phyloP scores from a whole-genome alignment of 176 grass and related monocot species.

The Aegilops speltoides region DNA sequence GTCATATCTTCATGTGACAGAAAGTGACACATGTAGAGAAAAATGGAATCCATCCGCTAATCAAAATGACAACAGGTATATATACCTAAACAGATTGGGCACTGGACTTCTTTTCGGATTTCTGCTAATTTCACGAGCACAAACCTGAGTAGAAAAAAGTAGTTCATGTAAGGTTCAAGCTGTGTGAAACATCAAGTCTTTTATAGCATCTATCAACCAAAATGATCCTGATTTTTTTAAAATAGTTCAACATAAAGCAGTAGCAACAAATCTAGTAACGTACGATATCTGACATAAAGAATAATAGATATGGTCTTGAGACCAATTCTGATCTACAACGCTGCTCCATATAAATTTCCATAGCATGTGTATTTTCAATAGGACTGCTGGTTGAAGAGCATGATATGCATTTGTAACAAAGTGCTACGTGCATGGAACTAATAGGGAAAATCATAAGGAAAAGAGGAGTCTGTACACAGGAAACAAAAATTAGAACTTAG shows the following conservation, averaged over 20 bases:
- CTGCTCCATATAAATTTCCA: slow-evolving; percentile 2
- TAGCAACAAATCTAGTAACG: background rate
- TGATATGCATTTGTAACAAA: background rate
- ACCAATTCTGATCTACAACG: background rate
- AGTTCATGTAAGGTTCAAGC: slow-evolving; percentile 28
- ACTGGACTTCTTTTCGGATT: slow-evolving; percentile 66
- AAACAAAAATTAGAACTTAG: slow-evolving; percentile 4
- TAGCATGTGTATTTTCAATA: slow-evolving; percentile 11
- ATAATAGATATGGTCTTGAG: background rate
- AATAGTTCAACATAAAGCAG: background rate
- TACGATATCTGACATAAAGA: background rate
- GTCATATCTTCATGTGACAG: background rate
- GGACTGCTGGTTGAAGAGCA: background rate
- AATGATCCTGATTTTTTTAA: background rate
- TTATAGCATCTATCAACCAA: background rate
- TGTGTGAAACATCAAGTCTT: slow-evolving; percentile 23
- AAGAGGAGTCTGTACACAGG: background rate
- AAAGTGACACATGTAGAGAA: slow-evolving; percentile 21
- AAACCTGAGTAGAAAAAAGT: slow-evolving; percentile 46
- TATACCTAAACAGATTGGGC: slow-evolving; percentile 78
- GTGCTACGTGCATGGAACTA: background rate
- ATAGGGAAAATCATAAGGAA: background rate
- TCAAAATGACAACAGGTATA: background rate
- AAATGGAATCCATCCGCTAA: background rate
- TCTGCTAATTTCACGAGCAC: slow-evolving; percentile 61